phyloP scores from a whole-genome alignment of 371 early-diverging fungal genomes.

The Rhizopus arrhizus region DNA sequence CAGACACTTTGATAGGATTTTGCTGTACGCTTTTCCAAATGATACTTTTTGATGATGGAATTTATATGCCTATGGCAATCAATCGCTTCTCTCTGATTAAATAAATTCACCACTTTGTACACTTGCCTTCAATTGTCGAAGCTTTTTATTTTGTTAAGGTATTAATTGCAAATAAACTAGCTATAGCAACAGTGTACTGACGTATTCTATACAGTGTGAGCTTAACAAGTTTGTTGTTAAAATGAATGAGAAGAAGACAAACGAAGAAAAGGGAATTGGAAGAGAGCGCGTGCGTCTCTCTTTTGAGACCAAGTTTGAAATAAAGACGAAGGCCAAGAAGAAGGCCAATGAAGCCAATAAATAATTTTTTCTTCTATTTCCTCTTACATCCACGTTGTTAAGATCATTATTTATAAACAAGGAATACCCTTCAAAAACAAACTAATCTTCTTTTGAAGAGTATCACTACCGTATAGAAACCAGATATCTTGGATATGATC shows the following conservation, averaged over 20 bases:
- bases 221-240: constrained; percentile 22
- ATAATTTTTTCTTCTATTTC: constrained; percentile 13
- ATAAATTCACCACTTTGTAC: constrained; percentile 3
- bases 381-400: constrained; percentile 16
- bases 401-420: constrained; percentile 1
- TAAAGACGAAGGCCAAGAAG: background rate
- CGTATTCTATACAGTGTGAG: constrained; percentile 25
- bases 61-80: constrained; percentile 24
- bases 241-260: constrained; percentile 14
- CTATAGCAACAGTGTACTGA: constrained; percentile 22
- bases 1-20: constrained; percentile 6
- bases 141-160: constrained; percentile 7
- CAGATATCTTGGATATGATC: no score
- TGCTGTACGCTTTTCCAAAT: constrained; percentile 1
- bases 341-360: constrained; percentile 6
- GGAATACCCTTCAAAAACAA: background rate
- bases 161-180: constrained; percentile 10
- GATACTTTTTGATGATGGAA: constrained; percentile 5
- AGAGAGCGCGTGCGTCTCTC: constrained; percentile 19
- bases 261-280: constrained; percentile 17
- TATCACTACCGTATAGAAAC: no score
- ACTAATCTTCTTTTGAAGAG: no score
- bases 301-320: constrained; percentile 16
- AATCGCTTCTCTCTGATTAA: constrained; percentile 8
- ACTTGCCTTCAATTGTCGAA: constrained; percentile 8